phyloP scores from a whole-genome alignment of 306 rosid species.

The Abrus pulchellus region DNA sequence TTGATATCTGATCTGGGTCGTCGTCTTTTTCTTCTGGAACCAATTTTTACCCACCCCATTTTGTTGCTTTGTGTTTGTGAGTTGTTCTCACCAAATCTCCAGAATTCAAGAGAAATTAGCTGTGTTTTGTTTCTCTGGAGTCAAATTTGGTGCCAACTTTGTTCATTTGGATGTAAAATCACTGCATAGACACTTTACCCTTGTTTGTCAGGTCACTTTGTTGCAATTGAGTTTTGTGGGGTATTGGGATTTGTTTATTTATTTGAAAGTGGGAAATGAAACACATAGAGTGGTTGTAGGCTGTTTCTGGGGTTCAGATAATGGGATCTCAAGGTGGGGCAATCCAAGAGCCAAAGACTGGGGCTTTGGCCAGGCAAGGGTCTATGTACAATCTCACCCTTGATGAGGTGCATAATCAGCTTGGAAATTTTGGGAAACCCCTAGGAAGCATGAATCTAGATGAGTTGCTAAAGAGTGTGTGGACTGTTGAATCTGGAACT shows the following conservation, averaged over 20 bases:
- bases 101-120: conserved; percentile 26
- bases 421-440: conserved; percentile 94
- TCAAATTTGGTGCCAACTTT: conserved; percentile 42
- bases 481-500: conserved; percentile 72
- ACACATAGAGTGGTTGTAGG: conserved; percentile 34
- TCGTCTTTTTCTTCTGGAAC: conserved; percentile 24
- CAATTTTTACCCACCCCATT: conserved; percentile 36
- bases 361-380: conserved; percentile 68
- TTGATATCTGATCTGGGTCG: conserved; percentile 49
- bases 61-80: conserved; percentile 50
- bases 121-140: conserved; percentile 24
- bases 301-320: conserved; percentile 53
- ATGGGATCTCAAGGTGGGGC: conserved; percentile 92
- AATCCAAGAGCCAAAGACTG: conserved; percentile 69
- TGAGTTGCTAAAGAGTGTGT: conserved; percentile 89
- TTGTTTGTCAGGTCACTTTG: conserved; percentile 38
- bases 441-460: conserved; percentile 96
- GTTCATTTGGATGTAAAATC: conserved; percentile 19
- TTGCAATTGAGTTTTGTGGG: conserved; percentile 38
- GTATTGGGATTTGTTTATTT: conserved; percentile 18
- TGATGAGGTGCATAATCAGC: conserved; percentile 96
- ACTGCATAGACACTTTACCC: conserved; percentile 15
- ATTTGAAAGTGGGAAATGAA: conserved; percentile 20
- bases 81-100: conserved; percentile 13
- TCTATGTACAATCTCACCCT: conserved; percentile 88